Evolutionary conservation across 805 yeast genomes (phyloP).

Genomic region (Cyberlindnera samutprakarnensis): DNA sequence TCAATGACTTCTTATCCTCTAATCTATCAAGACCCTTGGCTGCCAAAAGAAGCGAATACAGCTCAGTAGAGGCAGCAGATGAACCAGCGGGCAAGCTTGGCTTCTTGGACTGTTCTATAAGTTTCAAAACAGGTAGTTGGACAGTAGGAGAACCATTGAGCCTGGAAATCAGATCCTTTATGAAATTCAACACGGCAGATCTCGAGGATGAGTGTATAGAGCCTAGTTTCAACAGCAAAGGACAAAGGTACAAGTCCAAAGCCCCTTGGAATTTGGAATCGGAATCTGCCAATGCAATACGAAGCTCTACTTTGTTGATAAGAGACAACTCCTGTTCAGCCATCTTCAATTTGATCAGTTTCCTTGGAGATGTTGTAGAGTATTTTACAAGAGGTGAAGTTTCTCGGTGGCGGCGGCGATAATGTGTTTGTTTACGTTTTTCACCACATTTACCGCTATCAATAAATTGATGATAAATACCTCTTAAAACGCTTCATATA

Average conservation of each 20-base stretch:
- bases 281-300: constrained; percentile 68
- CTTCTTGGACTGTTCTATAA: constrained; percentile 53
- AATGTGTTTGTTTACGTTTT: no score
- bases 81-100: constrained; percentile 39
- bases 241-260: constrained; percentile 59
- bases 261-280: constrained; percentile 57
- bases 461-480: no score
- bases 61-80: constrained; percentile 36
- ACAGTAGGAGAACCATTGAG: constrained; percentile 46
- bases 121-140: constrained; percentile 55
- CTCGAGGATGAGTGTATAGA: constrained; percentile 65
- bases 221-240: constrained; percentile 69
- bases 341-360: no score
- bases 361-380: no score
- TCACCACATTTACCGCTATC: no score
- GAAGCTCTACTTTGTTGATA: constrained; percentile 72
- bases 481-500: no score
- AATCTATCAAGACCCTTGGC: constrained; percentile 62
- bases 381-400: no score
- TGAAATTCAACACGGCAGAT: constrained; percentile 54
- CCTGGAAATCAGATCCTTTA: constrained; percentile 63
- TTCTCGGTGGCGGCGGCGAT: not conserved
- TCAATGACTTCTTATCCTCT: constrained; percentile 23
- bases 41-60: constrained; percentile 58
- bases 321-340: constrained; percentile 45